Conservation (phyloP, 352 stramenopile genomes). For the Pythium aphanidermatum region DNA sequence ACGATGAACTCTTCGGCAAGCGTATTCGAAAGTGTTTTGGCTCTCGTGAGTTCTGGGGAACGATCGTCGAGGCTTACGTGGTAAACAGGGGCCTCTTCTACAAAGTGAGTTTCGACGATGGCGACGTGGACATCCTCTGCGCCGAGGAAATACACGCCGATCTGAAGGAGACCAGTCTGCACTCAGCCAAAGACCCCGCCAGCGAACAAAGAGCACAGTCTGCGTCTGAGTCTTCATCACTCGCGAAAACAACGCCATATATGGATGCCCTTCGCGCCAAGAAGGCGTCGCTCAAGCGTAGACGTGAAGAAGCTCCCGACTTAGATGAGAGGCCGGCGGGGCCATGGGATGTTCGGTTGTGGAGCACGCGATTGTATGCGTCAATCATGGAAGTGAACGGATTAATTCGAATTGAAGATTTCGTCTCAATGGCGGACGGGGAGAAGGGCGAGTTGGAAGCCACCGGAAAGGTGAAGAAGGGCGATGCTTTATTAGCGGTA, state of each 20-base stretch:
- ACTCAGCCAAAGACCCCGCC: constrained; percentile 5
- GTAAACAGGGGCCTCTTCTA: constrained; percentile 52
- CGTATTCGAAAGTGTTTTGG: constrained; percentile 70
- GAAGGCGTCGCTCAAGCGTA: constrained; percentile 11
- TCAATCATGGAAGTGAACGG: constrained; percentile 53
- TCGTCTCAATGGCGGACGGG: constrained; percentile 42
- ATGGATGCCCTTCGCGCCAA: constrained; percentile 10
- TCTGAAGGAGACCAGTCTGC: constrained; percentile 8
- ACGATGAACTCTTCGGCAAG: constrained; percentile 19
- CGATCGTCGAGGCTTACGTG: constrained; percentile 48
- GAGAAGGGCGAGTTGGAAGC: constrained; percentile 54
- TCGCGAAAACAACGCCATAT: background rate
- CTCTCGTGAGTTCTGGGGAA: constrained; percentile 58
- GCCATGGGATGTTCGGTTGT: constrained; percentile 35
- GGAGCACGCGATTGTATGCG: constrained; percentile 56
- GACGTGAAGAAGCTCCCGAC: background rate
- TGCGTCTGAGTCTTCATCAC: background rate
- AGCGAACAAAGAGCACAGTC: constrained; percentile 1
- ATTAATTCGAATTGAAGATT: constrained; percentile 45
- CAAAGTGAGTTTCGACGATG: constrained; percentile 79
- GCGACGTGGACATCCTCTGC: constrained; percentile 69
- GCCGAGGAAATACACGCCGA: constrained; percentile 46
- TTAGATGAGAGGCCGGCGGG: background rate
- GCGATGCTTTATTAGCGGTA: constrained; percentile 53
- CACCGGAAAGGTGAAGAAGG: constrained; percentile 35